phyloP scores from a whole-genome alignment of 306 rosid genomes.

The Macrotyloma uniflorum region DNA sequence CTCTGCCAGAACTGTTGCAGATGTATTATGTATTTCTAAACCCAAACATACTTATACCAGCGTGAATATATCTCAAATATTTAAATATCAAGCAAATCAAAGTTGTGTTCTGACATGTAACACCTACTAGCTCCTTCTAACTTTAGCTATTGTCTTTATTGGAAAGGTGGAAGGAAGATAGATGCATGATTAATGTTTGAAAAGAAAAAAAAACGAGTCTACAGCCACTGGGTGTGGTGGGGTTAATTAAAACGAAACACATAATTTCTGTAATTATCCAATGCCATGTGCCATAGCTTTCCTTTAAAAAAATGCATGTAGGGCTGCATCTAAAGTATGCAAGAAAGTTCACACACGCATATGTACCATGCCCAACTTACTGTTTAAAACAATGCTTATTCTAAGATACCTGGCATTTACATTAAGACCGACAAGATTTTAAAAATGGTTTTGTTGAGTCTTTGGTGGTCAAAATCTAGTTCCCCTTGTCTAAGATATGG shows the following conservation, averaged over 20 bases:
- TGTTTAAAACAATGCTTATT: background rate
- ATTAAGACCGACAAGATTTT: background rate
- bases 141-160: slow-evolving; percentile 5
- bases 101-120: background rate
- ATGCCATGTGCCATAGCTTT: background rate
- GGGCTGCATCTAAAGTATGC: background rate
- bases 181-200: slow-evolving; percentile 15
- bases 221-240: background rate
- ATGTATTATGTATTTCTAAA: background rate
- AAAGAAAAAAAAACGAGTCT: background rate
- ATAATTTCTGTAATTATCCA: background rate
- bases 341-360: background rate
- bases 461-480: slow-evolving; percentile 26
- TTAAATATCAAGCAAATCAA: background rate
- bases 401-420: background rate
- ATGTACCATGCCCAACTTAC: background rate
- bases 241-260: background rate
- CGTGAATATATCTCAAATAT: background rate
- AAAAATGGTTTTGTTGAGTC: slow-evolving; percentile 24
- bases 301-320: background rate
- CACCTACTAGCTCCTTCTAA: background rate
- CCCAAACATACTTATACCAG: background rate
- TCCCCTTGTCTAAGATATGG: slow-evolving; percentile 3
- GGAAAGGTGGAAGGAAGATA: slow-evolving; percentile 10
- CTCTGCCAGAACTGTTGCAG: background rate